These are phyloP conservation scores for Vigna reflexopilosa DNA, from an alignment of 306 rosid species.

Conservation along the genomic window DNA sequence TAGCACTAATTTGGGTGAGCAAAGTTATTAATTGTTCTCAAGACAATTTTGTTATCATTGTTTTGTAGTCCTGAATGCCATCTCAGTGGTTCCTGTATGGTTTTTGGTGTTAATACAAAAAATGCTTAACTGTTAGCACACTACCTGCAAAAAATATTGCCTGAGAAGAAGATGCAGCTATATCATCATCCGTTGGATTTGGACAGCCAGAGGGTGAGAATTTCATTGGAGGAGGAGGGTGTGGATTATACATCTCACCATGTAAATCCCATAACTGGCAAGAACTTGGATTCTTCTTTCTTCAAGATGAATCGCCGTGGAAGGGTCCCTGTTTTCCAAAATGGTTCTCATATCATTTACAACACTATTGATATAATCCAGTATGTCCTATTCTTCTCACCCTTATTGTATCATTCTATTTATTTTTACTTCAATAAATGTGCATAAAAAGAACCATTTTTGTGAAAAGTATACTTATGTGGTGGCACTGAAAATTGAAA, in stretches of 20 bases:
- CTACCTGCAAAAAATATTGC: background rate
- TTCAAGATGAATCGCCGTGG: conserved; percentile 70
- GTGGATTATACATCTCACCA: conserved; percentile 66
- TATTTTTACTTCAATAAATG: background rate
- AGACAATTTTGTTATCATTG: background rate
- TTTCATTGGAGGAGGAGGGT: conserved; percentile 35
- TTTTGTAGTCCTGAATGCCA: background rate
- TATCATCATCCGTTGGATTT: conserved; percentile 30
- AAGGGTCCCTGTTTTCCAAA: conserved; percentile 74
- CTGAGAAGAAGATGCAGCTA: conserved; percentile 13
- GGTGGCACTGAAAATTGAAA: background rate
- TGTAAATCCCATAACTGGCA: conserved; percentile 79
- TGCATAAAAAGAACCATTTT: background rate
- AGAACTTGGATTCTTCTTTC: conserved; percentile 73
- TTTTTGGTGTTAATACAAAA: background rate
- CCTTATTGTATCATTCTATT: background rate
- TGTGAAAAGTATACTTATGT: background rate
- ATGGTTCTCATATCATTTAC: conserved; percentile 71
- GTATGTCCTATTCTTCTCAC: conserved; percentile 49
- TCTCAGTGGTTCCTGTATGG: background rate
- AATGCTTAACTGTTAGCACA: background rate
- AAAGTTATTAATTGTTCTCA: background rate
- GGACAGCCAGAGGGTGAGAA: conserved; percentile 28
- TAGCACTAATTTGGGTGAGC: background rate
- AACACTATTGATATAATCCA: conserved; percentile 72